Base-by-base conservation (phyloP, 1,139 yeast genomes). In the Saccharomyces hybrid region DNA sequence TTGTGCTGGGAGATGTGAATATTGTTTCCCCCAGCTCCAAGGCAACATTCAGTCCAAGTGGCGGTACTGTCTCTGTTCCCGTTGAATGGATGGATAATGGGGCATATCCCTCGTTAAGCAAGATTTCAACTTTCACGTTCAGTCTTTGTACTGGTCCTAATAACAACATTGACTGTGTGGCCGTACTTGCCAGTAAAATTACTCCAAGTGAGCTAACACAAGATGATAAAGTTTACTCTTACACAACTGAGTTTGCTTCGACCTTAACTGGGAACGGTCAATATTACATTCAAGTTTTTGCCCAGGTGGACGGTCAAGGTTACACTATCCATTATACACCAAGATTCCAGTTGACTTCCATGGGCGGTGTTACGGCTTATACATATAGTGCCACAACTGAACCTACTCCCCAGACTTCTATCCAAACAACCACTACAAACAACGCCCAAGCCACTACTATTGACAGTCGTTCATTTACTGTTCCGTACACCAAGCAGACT, bases 401-500 rank as follows among this genome's bases (percentile, higher is more conserved):
- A 2, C 72, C 71, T 9, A 60, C 60, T 19, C 75, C 79, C 5
- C 70, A 75, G 47, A 75, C 74, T 16, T 71, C 74, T 3, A 73
- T 76, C 14, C 66, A 70, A 9, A 59, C 76, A 0, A 78, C 75
- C 26, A 63, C 69, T 11, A 50, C 59, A 2, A 47, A 57, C 8
- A 66, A 70, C 14, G 62, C 66, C 1, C 46, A 51, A 48, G 23
- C 52, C 6, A 47, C 58, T 3, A n/a, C 60, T 3, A 66, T 70
- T 41, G 65, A 66, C 52, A 62, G 71, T 49, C 65, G 48, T 14
- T 76, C 81, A 1, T 75, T 76, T 58, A 63, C 76, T 2, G 77
- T 88, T 7, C 77, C 90, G 3, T 90, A 89, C 71, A 79, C 90
- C 2, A 58, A 65, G 57, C 97, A 90, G 73, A 86, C 95, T 0